These are phyloP conservation scores for Backusella morwellensis DNA, from an alignment of 192 early-diverging fungal species.

Conservation along the genomic window DNA sequence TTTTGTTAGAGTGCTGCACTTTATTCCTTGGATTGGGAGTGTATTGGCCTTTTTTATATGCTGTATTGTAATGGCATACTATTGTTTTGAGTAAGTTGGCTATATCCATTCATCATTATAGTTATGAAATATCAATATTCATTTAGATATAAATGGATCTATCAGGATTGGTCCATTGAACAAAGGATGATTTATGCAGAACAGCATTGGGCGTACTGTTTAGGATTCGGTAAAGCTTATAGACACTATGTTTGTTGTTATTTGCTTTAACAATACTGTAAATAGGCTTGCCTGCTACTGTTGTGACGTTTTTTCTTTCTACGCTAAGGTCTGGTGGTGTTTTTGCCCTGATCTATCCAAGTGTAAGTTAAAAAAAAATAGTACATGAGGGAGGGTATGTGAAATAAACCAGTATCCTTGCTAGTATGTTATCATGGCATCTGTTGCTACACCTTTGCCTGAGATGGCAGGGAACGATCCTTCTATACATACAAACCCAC, in stretches of 20 bases:
- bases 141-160: conserved; percentile 30
- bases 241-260: too few species aligned
- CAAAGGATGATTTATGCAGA: conserved; percentile 28
- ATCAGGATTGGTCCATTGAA: conserved; percentile 27
- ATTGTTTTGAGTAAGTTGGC: conserved; percentile 36
- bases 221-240: conserved; percentile 29
- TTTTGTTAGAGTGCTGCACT: conserved; percentile 16
- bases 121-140: background rate
- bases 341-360: conserved; percentile 33
- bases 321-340: conserved; percentile 20
- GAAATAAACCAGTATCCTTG: background rate
- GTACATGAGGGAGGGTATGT: background rate
- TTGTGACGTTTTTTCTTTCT: conserved; percentile 32
- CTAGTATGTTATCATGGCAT: conserved; percentile 35
- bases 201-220: conserved; percentile 33
- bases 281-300: conserved; percentile 23
- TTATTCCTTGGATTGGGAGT: conserved; percentile 25
- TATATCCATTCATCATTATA: background rate
- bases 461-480: background rate
- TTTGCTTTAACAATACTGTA: background rate
- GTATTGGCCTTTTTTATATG: conserved; percentile 15
- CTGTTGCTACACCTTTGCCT: conserved; percentile 19
- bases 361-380: conserved; percentile 19
- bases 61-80: conserved; percentile 32
- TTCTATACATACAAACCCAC: background rate